Percentiles rank a stretch among this genome's conserved stretches.
These are phyloP conservation scores for Mycena galericulata DNA, from an alignment of 768 basidiomycete species.

Conservation along the genomic window DNA sequence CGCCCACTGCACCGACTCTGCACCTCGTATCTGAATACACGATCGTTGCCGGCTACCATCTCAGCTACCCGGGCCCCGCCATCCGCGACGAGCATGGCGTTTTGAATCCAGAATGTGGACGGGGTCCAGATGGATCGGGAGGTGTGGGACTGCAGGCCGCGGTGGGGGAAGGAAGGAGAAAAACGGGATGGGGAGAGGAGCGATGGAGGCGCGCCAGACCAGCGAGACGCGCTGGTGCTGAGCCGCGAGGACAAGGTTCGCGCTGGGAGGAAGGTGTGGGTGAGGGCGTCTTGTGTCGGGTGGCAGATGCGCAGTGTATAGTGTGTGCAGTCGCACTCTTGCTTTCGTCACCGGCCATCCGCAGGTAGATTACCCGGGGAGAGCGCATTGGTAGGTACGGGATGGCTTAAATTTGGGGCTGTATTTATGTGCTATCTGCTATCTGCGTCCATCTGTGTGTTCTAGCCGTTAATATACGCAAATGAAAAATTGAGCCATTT, in stretches of 20 bases:
- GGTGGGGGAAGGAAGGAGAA: constrained; percentile 1
- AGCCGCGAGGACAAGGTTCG: neutral
- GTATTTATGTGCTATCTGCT: too few species aligned
- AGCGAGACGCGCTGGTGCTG: too few species aligned
- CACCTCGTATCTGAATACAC: neutral
- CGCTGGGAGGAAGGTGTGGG: neutral
- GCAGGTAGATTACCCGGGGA: too few species aligned
- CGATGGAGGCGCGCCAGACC: neutral
- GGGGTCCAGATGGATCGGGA: constrained; percentile 3
- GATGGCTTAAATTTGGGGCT: too few species aligned
- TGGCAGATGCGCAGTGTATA: neutral
- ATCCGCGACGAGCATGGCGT: neutral
- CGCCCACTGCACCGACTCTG: neutral
- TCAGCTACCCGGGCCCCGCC: neutral
- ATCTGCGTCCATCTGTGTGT: too few species aligned
- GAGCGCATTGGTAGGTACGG: too few species aligned
- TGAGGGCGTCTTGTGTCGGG: neutral
- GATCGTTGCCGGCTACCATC: neutral
- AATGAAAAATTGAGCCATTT: too few species aligned
- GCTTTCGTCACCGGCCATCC: neutral
- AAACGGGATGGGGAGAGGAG: neutral
- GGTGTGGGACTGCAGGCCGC: neutral
- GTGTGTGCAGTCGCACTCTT: neutral
- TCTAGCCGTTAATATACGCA: too few species aligned
- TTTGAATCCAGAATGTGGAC: neutral